A percentile compares a stretch with the other conserved stretches of the same genome.
phyloP scores from a whole-genome alignment of 192 early-diverging fungal species.

The Coemansia asiatica region DNA sequence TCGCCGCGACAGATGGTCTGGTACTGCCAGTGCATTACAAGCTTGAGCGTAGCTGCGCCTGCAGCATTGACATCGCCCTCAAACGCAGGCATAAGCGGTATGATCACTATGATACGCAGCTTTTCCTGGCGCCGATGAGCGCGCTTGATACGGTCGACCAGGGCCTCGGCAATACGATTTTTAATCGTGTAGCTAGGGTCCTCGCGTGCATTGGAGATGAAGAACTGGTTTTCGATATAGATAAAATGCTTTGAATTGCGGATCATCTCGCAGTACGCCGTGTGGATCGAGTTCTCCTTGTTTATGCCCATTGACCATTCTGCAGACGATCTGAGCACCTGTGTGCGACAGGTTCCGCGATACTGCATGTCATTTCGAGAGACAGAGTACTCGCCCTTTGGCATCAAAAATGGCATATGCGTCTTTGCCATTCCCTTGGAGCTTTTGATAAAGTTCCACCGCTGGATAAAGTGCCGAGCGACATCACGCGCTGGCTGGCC shows the following conservation, averaged over 20 bases:
- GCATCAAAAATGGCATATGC: conserved; percentile 65
- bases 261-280: conserved; percentile 75
- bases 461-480: conserved; percentile 79
- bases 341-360: conserved; percentile 63
- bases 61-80: conserved; percentile 74
- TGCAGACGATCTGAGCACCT: conserved; percentile 66
- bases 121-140: conserved; percentile 68
- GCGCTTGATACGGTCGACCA: conserved; percentile 72
- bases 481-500: conserved; percentile 79
- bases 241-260: conserved; percentile 73
- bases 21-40: conserved; percentile 83
- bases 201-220: conserved; percentile 60
- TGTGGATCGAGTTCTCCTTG: conserved; percentile 74
- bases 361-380: conserved; percentile 60
- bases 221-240: conserved; percentile 93
- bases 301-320: conserved; percentile 67
- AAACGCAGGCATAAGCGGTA: conserved; percentile 84
- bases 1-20: conserved; percentile 73
- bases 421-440: conserved; percentile 61
- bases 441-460: conserved; percentile 87
- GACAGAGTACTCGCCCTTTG: conserved; percentile 65
- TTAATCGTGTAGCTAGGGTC: conserved; percentile 64
- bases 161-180: conserved; percentile 77
- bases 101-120: conserved; percentile 76
- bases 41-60: conserved; percentile 69